Evolutionary conservation across 75 land plant genomes (phyloP), one percentile per base, ranked within the genome.

Genomic region (Pinus taeda): DNA sequence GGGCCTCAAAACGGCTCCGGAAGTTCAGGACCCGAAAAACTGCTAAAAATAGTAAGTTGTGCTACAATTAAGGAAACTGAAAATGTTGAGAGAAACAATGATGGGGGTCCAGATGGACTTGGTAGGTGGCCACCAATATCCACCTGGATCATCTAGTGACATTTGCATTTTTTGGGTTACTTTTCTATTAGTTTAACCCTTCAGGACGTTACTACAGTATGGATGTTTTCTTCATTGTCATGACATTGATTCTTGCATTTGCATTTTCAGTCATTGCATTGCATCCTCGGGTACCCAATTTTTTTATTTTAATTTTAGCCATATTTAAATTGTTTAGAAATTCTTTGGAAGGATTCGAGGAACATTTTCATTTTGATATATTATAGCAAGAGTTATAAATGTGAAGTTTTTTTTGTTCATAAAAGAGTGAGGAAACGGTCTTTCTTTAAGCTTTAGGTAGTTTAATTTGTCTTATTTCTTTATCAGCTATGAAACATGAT

Each of bases 131-230:
- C n/a, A n/a, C n/a, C n/a, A n/a, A n/a, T n/a, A n/a, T n/a, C n/a
- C n/a, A n/a, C n/a, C n/a, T n/a, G n/a, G n/a, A n/a, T n/a, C n/a
- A n/a, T 26, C 26, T 26, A 26, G 26, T 26, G 26, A 26, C 26
- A 26, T 26, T 26, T 26, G 26, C 26, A 26, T 26, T 26, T 26
- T 26, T 26, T 33, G 91, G 88, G 15, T 65, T 91, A 17, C 88
- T 96, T 21, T 96, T 94, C 80, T 85, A 92, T 22, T 96, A 93
- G 99, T 96, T 96, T 83, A 94, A 90, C 79, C 99, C 99, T 13
- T 92, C 93, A 20, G 95, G 99, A 15, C 81, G 85, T 57, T 90
- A 90, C 59, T 96, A 97, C 79, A 91, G 94, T 75, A 89, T 96
- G 65, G 94, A 96, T 80, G 70, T 92, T 63, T 94, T 96, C 90